Base-by-base conservation (phyloP, 495 filamentous ascomycete species). In the Bathelium albidoporum region DNA sequence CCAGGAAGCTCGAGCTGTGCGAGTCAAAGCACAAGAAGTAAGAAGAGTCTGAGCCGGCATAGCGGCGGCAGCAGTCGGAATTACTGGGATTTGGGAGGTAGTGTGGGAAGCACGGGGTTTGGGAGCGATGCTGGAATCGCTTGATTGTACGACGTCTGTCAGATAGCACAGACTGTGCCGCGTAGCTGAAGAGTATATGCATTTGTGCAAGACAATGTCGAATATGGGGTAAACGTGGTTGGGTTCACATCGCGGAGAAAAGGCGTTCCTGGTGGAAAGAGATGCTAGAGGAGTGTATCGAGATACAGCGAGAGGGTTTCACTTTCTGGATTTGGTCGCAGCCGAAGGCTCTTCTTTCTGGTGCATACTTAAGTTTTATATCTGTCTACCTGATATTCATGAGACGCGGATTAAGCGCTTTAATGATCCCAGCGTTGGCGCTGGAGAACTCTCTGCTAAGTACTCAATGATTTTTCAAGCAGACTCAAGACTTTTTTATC, bases 71-170 rank as follows among this genome's bases (percentile, higher is more conserved):
- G 86, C 26, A 87, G 83, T 41, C 77, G 87, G 63, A 85, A 89
- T 78, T 96, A 90, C 73, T 95, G 91, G 91, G 91, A 95, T 72
- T 83, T 93, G 59, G 89, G 89, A 26, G 87, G 83, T 0, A 89
- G 86, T 66, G 83, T 89, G 16, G 88, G 88, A 9, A 90, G 87
- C 88, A 73, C 61, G 5, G 62, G 65, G 9, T 10, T 55, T 29
- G 49, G 49, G 0, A 55, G 49, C 24, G 49, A 55, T 55, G 49
- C 49, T 20, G 49, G 49, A 5, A 16, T 55, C 16, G 49, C 49
- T 26, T 55, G 24, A 55, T 3, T 12, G 49, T 9, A 55, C 16
- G 24, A 10, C 7, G 20, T 55, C 7, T 28, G 11, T 20, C 5
- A 14, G 34, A 39, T 39, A 39, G 34, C 34, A 14, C 5, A 14